Base-by-base conservation (phyloP, 306 rosid species). In the Vigna hirtella region DNA sequence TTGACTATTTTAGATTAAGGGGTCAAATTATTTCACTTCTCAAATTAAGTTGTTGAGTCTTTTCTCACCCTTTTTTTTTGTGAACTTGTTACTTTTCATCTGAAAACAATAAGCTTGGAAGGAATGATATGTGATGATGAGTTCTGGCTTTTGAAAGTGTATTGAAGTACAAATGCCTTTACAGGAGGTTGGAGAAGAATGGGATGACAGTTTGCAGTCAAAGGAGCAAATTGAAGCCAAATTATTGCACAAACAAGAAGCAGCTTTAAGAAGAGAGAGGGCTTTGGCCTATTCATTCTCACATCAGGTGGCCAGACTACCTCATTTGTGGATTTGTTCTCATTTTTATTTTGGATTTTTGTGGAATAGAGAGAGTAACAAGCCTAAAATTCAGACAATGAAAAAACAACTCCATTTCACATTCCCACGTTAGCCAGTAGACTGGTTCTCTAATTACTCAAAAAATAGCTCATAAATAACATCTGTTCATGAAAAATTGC, bases 271-370 rank as follows among this genome's bases (percentile, higher is more conserved):
- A 86, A 92, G 98, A 83, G 96, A 94, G 78, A 94, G 86, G 71
- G 94, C 98, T 2, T 65, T 94, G 91, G 96, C 98, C 18, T 94
- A 94, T 84, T 86, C 98, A 71, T 90, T 79, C 76, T 81, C 96
- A 67, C 97, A 88, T 86, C 97, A 94, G 94, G 98, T 93, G 79
- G 22, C 47, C 45, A 30, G 71, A 55, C 48, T 34, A 67, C 56
- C 56, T 52, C 12, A 34, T 53, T 18, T 36, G 14, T 36, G 51
- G 30, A 6, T 47, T 4, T 2, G 45, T 9, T 55, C 10, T 55
- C 73, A 16, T 28, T 58, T 76, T 16, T 40, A 11, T 28, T 65
- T 68, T 76, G 66, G 55, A 36, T 49, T 69, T 22, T 69, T 26
- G 17, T 40, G 34, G 43, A 42, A 20, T 9, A 48, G 45, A 57